These are phyloP conservation scores for Metschnikowia amazonensis DNA, from an alignment of 805 yeast species.

Conservation along the genomic window DNA sequence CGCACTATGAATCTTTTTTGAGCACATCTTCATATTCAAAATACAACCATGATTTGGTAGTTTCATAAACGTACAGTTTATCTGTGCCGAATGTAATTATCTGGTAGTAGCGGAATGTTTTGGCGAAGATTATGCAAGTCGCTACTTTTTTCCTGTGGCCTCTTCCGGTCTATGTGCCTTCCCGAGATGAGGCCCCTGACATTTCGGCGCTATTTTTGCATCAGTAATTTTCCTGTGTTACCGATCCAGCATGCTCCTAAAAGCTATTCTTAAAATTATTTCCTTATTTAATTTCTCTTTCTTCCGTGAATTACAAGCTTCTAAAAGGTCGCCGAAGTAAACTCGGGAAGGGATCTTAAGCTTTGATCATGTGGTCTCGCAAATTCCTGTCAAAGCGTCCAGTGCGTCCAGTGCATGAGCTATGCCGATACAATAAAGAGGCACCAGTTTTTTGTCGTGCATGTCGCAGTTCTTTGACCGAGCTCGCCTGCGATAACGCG, in stretches of 20 bases:
- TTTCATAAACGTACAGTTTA: too few species aligned
- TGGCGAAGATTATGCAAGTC: neutral
- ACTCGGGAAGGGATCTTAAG: too few species aligned
- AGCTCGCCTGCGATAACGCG: neutral
- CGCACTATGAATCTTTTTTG: neutral
- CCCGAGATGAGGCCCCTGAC: neutral
- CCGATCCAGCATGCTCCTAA: neutral
- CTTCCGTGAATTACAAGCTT: too few species aligned
- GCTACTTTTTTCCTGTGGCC: neutral
- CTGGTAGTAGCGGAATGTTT: neutral
- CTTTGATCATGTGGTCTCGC: neutral
- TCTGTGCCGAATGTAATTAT: too few species aligned
- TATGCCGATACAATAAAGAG: neutral
- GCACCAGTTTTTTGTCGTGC: neutral
- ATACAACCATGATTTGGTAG: too few species aligned
- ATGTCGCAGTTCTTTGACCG: neutral
- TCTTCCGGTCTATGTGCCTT: neutral
- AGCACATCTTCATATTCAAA: neutral
- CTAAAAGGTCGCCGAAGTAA: too few species aligned
- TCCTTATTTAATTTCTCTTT: too few species aligned
- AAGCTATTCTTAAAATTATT: neutral
- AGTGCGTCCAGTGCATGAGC: neutral
- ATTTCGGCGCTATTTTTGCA: neutral
- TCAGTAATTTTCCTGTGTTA: neutral
- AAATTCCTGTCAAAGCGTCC: conserved; percentile 4